Evolutionary conservation across 177 flowering plant species (phyloP).

Genomic region (Vitis hybrid): DNA sequence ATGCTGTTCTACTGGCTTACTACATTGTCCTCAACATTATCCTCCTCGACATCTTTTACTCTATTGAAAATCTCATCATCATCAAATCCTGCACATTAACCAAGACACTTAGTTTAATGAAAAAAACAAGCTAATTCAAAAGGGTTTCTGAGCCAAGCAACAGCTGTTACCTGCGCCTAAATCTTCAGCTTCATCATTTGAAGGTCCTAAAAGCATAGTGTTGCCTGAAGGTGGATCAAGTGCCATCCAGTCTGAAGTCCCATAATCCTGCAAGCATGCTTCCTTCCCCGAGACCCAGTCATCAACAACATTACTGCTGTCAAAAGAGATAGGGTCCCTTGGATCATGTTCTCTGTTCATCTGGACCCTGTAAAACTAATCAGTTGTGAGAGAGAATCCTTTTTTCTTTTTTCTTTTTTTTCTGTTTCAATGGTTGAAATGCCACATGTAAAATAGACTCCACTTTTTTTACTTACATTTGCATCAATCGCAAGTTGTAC

Average conservation of each 20-base stretch:
- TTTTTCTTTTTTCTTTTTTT: not conserved
- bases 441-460: not conserved
- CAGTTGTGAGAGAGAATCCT: not conserved
- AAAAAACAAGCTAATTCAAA: not conserved
- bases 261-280: conserved; percentile 34
- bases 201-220: conserved; percentile 28
- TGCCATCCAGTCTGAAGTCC: conserved; percentile 55
- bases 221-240: conserved; percentile 47
- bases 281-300: conserved; percentile 61
- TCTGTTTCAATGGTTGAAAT: too few species aligned
- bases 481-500: conserved; percentile 57
- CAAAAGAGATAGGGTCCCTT: conserved; percentile 55
- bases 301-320: conserved; percentile 31
- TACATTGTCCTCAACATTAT: conserved; percentile 19
- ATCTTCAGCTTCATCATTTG: conserved; percentile 47
- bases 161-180: conserved; percentile 43
- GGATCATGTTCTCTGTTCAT: conserved; percentile 34
- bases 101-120: not conserved
- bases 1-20: conserved; percentile 4
- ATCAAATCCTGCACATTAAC: conserved; percentile 52
- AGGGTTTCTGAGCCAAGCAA: conserved; percentile 5
- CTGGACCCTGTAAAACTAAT: conserved; percentile 21
- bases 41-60: conserved; percentile 30
- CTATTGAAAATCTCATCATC: conserved; percentile 53
- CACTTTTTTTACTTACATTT: conserved; percentile 38